These are phyloP conservation scores for Eutrema salsugineum DNA, from an alignment of 441 rosid genomes.

Conservation along the genomic window DNA sequence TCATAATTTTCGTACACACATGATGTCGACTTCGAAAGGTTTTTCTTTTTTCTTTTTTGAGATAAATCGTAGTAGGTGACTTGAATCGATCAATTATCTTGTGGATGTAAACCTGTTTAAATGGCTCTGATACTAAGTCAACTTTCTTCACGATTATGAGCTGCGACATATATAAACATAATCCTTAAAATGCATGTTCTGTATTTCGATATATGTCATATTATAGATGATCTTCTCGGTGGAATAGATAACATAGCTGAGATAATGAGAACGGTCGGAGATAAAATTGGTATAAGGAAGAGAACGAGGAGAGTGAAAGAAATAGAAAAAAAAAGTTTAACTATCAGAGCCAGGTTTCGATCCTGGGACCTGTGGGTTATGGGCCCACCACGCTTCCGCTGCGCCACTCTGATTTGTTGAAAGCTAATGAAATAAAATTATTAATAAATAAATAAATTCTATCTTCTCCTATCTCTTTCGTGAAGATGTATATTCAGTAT, in stretches of 20 bases:
- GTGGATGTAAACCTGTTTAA: background rate
- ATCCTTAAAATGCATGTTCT: background rate
- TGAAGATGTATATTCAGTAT: background rate
- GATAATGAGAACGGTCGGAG: background rate
- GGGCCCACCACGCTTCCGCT: conserved; percentile 99
- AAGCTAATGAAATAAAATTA: background rate
- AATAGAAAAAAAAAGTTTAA: fast-evolving
- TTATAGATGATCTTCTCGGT: background rate
- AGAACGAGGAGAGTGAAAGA: background rate
- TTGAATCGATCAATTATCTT: background rate
- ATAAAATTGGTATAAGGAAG: too few relatives aligned
- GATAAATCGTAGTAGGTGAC: background rate
- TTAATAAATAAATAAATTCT: background rate
- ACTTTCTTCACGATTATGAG: background rate
- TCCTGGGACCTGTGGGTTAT: conserved; percentile 96
- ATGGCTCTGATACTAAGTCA: background rate
- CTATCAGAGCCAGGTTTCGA: conserved; percentile 86
- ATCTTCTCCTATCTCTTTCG: background rate
- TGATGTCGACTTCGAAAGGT: background rate
- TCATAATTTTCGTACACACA: conserved; percentile 1
- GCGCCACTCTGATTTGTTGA: conserved; percentile 70
- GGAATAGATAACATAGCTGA: background rate
- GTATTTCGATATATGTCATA: background rate
- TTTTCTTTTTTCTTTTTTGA: background rate
- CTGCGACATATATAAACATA: background rate